Percentiles rank a stretch among this genome's conserved stretches.
phyloP scores from a whole-genome alignment of 2,329 filamentous ascomycete genomes.

The Apiospora pterosperma region DNA sequence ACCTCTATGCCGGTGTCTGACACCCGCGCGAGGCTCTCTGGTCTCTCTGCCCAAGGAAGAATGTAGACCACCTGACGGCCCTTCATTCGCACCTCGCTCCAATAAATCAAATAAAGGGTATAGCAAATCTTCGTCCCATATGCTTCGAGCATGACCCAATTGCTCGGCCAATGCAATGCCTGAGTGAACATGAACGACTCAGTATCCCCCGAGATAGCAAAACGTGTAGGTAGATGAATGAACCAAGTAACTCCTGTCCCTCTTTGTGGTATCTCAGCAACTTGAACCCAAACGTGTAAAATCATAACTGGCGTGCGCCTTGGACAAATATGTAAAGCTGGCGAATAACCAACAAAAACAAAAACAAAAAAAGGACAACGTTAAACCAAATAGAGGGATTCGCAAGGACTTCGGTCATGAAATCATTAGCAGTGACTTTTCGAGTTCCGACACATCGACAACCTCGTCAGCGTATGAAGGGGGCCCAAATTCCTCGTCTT shows the following conservation, averaged over 20 bases:
- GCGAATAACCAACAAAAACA: not conserved
- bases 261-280: not conserved
- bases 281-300: not conserved
- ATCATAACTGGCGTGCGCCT: not conserved
- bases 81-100: not conserved
- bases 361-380: too few relatives aligned
- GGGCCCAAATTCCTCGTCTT: conserved; percentile 11
- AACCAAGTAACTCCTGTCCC: not conserved
- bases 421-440: not conserved
- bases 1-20: not conserved
- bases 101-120: not conserved
- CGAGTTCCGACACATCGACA: not conserved
- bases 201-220: not conserved
- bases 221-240: not conserved
- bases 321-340: not conserved
- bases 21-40: not conserved
- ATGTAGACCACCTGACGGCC: not conserved
- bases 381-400: not conserved
- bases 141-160: not conserved
- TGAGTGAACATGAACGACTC: not conserved
- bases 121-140: not conserved
- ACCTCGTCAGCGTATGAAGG: not conserved
- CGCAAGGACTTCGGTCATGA: not conserved
- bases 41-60: not conserved
- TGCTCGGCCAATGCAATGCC: not conserved